A percentile compares a stretch with the other conserved stretches of the same genome.
These are phyloP conservation scores for Zalaria sp. DNA, from an alignment of 2,329 filamentous ascomycete genomes.

Conservation along the genomic window DNA sequence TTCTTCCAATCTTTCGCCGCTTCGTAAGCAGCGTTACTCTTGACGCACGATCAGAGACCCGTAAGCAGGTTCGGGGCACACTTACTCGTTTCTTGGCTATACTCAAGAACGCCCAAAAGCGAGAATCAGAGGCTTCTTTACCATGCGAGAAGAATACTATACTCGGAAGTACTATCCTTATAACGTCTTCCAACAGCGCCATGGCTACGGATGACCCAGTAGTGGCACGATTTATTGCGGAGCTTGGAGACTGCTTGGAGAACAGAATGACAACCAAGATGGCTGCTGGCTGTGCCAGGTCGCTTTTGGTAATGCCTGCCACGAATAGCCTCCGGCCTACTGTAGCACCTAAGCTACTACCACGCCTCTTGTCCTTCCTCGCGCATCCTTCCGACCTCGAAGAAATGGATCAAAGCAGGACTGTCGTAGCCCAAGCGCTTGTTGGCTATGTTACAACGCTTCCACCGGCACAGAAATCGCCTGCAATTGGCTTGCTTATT, in stretches of 20 bases:
- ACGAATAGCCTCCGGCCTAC: conserved; percentile 44
- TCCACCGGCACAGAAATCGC: conserved; percentile 26
- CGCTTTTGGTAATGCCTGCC: conserved; percentile 54
- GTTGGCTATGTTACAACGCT: conserved; percentile 50
- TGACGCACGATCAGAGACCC: conserved; percentile 33
- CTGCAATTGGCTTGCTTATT: conserved; percentile 62
- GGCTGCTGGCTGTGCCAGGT: conserved; percentile 77
- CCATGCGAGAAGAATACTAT: conserved; percentile 88
- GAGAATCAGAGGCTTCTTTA: conserved; percentile 63
- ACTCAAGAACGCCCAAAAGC: conserved; percentile 59
- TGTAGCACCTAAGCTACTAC: conserved; percentile 61
- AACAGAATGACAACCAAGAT: conserved; percentile 77
- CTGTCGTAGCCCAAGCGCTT: conserved; percentile 59
- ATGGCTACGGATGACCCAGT: conserved; percentile 57
- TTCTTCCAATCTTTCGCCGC: conserved; percentile 79
- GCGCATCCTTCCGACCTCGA: conserved; percentile 48
- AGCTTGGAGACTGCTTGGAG: conserved; percentile 71
- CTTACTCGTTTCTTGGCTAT: conserved; percentile 72
- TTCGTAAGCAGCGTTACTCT: conserved; percentile 66
- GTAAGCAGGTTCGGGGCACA: conserved; percentile 64
- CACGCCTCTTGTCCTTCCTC: conserved; percentile 63
- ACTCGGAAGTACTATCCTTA: conserved; percentile 73
- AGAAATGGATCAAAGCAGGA: conserved; percentile 64
- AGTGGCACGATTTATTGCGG: conserved; percentile 53
- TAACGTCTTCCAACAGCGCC: conserved; percentile 58